Evolutionary conservation across 257 asterid species (phyloP).

Genomic region (Cynanchum wilfordii): DNA sequence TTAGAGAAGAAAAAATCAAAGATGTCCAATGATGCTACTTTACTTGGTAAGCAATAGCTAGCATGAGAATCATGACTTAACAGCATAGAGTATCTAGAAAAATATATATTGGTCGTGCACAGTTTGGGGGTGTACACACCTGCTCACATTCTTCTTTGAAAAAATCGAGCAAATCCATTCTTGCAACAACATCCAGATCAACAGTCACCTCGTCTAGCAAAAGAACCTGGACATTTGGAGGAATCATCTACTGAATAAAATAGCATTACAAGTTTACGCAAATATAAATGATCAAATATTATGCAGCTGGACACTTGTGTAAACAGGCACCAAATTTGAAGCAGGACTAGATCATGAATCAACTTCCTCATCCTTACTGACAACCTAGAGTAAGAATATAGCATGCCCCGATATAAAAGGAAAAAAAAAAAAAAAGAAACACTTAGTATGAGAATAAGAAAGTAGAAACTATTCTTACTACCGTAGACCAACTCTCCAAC

Average conservation of each 20-base stretch:
- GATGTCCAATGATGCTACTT: not conserved
- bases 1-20: not conserved
- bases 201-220: constrained; percentile 96
- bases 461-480: not conserved
- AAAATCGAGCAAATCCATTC: constrained; percentile 93
- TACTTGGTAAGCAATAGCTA: not conserved
- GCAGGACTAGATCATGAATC: not conserved
- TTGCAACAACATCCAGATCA: constrained; percentile 89
- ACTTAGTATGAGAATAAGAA: not conserved
- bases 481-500: not conserved
- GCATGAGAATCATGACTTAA: not conserved
- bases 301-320: not conserved
- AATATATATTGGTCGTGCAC: not conserved
- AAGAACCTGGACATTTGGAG: constrained; percentile 55
- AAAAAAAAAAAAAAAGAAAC: too few relatives aligned
- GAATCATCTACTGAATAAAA: not conserved
- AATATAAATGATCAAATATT: not conserved
- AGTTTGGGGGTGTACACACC: constrained; percentile 32
- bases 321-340: not conserved
- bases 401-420: not conserved
- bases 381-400: not conserved
- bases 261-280: not conserved
- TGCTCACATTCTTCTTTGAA: constrained; percentile 89
- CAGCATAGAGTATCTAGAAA: not conserved
- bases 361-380: not conserved